Evolutionary conservation across 129 eudicot species (phyloP).

Genomic region (Tagetes patula): DNA sequence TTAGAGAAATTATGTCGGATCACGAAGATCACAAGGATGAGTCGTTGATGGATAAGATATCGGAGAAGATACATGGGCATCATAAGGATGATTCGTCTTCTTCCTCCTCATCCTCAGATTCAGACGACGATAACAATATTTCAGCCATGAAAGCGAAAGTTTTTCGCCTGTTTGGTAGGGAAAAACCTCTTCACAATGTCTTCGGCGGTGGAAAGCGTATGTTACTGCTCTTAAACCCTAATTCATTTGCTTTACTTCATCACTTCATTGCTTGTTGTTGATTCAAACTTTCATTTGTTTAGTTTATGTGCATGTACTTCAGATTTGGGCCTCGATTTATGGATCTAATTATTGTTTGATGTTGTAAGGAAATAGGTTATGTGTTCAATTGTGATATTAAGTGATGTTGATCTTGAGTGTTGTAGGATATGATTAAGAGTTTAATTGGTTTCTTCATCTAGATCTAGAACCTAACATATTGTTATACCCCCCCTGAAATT

Average conservation of each 20-base stretch:
- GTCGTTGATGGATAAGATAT: slow-evolving; percentile 61
- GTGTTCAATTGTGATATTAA: not conserved
- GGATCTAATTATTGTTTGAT: not conserved
- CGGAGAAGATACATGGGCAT: slow-evolving; percentile 47
- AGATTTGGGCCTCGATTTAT: slow-evolving; percentile 12
- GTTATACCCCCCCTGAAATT: not conserved
- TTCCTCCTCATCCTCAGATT: slow-evolving; percentile 66
- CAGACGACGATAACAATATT: slow-evolving; percentile 64
- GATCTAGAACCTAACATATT: slow-evolving; percentile 22
- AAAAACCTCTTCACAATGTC: slow-evolving; percentile 66
- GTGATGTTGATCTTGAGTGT: slow-evolving; percentile 12
- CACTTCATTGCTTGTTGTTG: not conserved
- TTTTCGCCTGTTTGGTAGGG: slow-evolving; percentile 68
- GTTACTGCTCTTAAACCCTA: slow-evolving; percentile 25
- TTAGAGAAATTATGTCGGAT: slow-evolving; percentile 45
- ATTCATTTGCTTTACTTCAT: slow-evolving; percentile 5
- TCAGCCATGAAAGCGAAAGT: slow-evolving; percentile 51
- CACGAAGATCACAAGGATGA: slow-evolving; percentile 53
- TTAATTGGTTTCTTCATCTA: slow-evolving; percentile 19
- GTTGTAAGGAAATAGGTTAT: slow-evolving; percentile 8
- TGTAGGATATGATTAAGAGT: slow-evolving; percentile 12
- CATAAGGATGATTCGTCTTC: slow-evolving; percentile 59
- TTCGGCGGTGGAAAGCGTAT: slow-evolving; percentile 92
- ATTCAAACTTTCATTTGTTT: not conserved
- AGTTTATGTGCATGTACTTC: not conserved